phyloP scores from a whole-genome alignment of 2,329 filamentous ascomycete species.

The Penicillium sp. region DNA sequence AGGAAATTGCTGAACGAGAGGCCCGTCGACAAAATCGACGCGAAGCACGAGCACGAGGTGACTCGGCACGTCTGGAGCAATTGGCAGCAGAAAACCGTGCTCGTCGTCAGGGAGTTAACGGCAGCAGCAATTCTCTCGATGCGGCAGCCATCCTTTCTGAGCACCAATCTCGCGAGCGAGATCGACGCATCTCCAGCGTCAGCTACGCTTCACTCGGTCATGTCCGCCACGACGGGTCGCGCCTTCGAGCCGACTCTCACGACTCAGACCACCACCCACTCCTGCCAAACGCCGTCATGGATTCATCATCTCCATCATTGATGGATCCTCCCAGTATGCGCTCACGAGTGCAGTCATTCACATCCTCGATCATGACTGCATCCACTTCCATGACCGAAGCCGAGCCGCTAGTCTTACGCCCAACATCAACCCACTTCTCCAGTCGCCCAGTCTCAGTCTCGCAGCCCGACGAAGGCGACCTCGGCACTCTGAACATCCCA shows the following conservation, averaged over 20 bases:
- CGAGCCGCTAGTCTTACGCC: slow-evolving; percentile 25
- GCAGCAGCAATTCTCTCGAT: slow-evolving; percentile 31
- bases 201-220: slow-evolving; percentile 46
- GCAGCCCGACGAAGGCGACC: slow-evolving; percentile 32
- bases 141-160: slow-evolving; percentile 41
- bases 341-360: slow-evolving; percentile 32
- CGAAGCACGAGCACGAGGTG: slow-evolving; percentile 67
- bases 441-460: slow-evolving; percentile 16
- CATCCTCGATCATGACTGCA: slow-evolving; percentile 34
- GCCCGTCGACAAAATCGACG: slow-evolving; percentile 63
- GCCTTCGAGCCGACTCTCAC: slow-evolving; percentile 44
- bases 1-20: slow-evolving; percentile 71
- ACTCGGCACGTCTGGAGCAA: slow-evolving; percentile 62
- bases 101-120: slow-evolving; percentile 31
- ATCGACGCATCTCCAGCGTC: slow-evolving; percentile 45
- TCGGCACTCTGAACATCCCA: slow-evolving; percentile 35
- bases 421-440: slow-evolving; percentile 22
- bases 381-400: slow-evolving; percentile 28
- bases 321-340: slow-evolving; percentile 23
- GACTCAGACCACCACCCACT: slow-evolving; percentile 47
- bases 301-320: slow-evolving; percentile 25
- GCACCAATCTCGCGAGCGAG: slow-evolving; percentile 41
- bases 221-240: slow-evolving; percentile 47
- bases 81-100: slow-evolving; percentile 54
- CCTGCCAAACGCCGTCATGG: slow-evolving; percentile 34